Base-by-base conservation (phyloP, 2,329 filamentous ascomycete genomes). In the Ascochyta rabiei region DNA sequence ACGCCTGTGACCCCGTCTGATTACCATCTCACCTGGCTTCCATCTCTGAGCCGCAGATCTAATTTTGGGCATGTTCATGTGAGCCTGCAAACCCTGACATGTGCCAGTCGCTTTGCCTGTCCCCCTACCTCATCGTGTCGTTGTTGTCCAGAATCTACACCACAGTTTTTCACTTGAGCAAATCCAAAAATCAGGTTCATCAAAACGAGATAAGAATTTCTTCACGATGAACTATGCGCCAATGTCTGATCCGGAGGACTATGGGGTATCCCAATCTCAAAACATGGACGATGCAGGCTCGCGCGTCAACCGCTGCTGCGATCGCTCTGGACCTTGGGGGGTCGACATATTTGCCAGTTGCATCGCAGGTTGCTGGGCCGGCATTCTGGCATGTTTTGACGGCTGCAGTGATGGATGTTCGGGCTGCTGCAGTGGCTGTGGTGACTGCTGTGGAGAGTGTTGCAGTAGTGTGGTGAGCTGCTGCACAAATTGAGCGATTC, bases 311-410 rank as follows among this genome's bases (percentile, higher is more conserved):
- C 53, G 56, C 21, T 53, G 42, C 39, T 61, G 49, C 44, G 48
- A 55, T 24, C 43, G 42, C 39, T 57, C 48, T 24, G 59, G 59
- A 8, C 59, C 56, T 6, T 61, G 59, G 59, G 42, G 56, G 2
- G 53, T 57, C n/a, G 59, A 63, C 16, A 45, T 63, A 12, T 54
- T 54, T n/a, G 39, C 48, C 13, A 45, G 48, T 24, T 61, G 61
- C 40, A 44, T 59, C 8, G 54, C 54, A 4, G 49, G 49, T 4
- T 61, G 61, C 51, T 45, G 56, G 34, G 54, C 49, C 4, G 49
- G 49, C 8, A 23, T 61, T 24, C 35, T 54, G 3, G 61, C 46
- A 31, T 56, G 56, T n/a, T 54, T 48, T 19, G 44, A 57, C 15
- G 53, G 57, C 2, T 52, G 53, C 31, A 39, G 50, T 15, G 33